Base-by-base conservation (phyloP, 345 rosid species). In the Hevea brasiliensis region DNA sequence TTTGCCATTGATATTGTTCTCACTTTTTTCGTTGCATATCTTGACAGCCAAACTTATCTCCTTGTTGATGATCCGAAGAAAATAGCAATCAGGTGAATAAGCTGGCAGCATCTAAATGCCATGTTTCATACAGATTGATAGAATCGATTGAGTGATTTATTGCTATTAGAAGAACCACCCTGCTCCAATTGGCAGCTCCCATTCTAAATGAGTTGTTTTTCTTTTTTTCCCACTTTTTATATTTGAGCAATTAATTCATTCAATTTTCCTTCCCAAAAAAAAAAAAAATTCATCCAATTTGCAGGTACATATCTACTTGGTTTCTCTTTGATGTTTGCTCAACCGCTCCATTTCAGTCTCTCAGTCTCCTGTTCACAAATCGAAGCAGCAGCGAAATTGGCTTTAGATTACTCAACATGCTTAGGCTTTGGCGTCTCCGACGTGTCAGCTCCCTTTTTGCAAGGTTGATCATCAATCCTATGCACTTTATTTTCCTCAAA, bases 381-480 rank as follows among this genome's bases (percentile, higher is more conserved):
- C 81, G 90, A 50, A 67, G 45, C 60, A 79, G 87, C 53, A 85
- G 89, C 57, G 93, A 85, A 73, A 75, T 92, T 8, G 89, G 97
- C 18, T 81, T 90, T 67, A 84, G 88, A 74, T 72, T 90, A 50
- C 99, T 95, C 51, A 92, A 84, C 80, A 95, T 92, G 98, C 96
- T 95, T 55, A 83, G 99, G 72, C 88, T 95, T 80, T 95, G 99
- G 99, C 97, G 99, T 72, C 88, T 95, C 17, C 77, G 99, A 79
- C 81, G 98, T 77, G 99, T 95, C 80, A 95, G 98, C 82, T 85
- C 97, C 32, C 82, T 95, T 21, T 95, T 92, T 70, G 97, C 97
- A 79, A 95, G 99, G 98, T 94, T 77, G 24, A 37, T 60, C 54
- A 76, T 57, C 47, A 79, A 67, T 32, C 65, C 40, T 45, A 51